Percentiles rank a stretch among this genome's conserved stretches.
Evolutionary conservation across 106 monocot species (phyloP).

Genomic region (Acorus gramineus): DNA sequence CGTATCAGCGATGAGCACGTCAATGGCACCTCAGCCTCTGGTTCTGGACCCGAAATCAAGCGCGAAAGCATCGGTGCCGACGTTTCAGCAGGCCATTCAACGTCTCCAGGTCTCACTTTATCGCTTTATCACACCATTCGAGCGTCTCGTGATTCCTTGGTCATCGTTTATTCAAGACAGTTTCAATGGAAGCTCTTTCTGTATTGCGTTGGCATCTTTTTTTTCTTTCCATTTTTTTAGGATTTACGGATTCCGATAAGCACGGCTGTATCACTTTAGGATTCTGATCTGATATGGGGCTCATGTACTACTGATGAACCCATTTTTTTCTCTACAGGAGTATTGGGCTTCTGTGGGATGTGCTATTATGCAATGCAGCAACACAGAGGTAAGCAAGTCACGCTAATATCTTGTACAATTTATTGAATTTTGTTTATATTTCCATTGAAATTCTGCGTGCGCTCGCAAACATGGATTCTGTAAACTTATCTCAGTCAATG

Average conservation of each 20-base stretch:
- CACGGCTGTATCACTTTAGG: too few relatives aligned
- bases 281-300: too few relatives aligned
- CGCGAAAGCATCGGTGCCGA: conserved; percentile 15
- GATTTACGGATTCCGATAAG: not conserved
- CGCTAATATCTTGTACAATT: too few relatives aligned
- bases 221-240: not conserved
- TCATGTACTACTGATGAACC: not conserved
- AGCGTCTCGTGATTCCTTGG: too few relatives aligned
- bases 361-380: conserved; percentile 92
- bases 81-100: conserved; percentile 94
- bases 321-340: conserved; percentile 38
- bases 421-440: too few relatives aligned
- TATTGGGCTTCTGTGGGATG: conserved; percentile 98
- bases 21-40: too few relatives aligned
- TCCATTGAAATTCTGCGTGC: too few relatives aligned
- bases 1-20: too few relatives aligned
- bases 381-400: conserved; percentile 65
- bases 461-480: too few relatives aligned
- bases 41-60: too few relatives aligned
- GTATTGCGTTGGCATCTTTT: not conserved
- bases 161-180: too few relatives aligned
- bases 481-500: too few relatives aligned
- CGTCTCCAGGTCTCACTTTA: conserved; percentile 51
- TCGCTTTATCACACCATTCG: not conserved
- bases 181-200: not conserved